Base-by-base conservation (phyloP, 2,329 filamentous ascomycete species). In the Chaetothyriales sp. region DNA sequence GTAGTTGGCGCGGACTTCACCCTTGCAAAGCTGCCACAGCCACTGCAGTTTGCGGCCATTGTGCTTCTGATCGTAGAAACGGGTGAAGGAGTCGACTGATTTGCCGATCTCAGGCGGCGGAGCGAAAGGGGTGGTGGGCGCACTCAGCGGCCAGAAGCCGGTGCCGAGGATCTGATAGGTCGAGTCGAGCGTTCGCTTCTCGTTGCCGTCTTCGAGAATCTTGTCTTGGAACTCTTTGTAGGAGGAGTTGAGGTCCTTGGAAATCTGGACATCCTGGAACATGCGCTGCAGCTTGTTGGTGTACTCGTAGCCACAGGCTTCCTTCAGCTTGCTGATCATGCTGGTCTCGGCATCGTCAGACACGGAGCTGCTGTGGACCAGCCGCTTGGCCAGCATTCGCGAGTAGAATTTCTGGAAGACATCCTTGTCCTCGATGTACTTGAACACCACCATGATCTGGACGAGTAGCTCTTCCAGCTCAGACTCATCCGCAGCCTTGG, bases 321-420 rank as follows among this genome's bases (percentile, higher is more conserved):
- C 92, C 74, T 98, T 98, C 60, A 98, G 76, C 72, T 97, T 98
- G 73, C 86, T 89, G 69, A 98, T 98, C 92, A 98, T 98, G 72
- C 88, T 95, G 0, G 89, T 95, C 74, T 98, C 92, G 1, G 92
- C 90, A 70, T 98, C 92, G 61, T 95, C 89, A 2, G 89, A 95
- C 2, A 92, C 92, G 0, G 92, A 97, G 66, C 85, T 95, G 67
- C 86, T 89, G 68, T 95, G 88, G 18, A 98, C 92, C 51, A 98
- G 73, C 62, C 92, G 88, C 67, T 94, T 88, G 48, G 92, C 92
- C 61, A 98, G 74, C 83, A 95, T 95, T 57, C 89, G 86, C 1
- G 90, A 94, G 71, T 98, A 98, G 71, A 95, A 98, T 69, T 97
- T 98, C 69, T 97, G 92, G 77, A 98, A 98, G 4, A 98, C 94